Base-by-base conservation (phyloP, 805 yeast species). In the Debaryomyces castellii region DNA sequence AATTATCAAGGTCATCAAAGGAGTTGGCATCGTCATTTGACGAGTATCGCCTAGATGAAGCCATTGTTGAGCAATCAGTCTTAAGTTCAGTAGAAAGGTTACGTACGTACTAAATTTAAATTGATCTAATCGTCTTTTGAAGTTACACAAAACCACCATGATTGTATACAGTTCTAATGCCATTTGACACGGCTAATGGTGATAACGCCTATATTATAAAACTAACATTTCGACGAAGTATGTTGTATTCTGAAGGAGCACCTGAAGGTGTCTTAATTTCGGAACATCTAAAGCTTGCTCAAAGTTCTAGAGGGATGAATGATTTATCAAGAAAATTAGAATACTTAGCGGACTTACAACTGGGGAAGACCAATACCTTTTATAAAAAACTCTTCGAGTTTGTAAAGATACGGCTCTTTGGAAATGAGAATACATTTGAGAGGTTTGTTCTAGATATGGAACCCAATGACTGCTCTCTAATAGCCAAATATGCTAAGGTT, bases 1-100 rank as follows among this genome's bases (percentile, higher is more conserved):
- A 81, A 51, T 72, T 74, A 58, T 85, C 89, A 57, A 85, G 79
- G 51, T 79, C 77, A 53, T 85, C 89, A 54, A 83, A 74, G 10
- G 81, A 69, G 24, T 59, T 62, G 18, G 46, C 47, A 18, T 50
- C 50, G 28, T 39, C 47, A 24, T 36, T 32, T 12, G 47, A 44
- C 14, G 39, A 42, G 24, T 39, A 24, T 18, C 42, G 41, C 41
- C 50, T 35, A 18, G 55, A 40, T 40, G 47, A 37, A 23, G 45
- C 12, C 40, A 37, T 37, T 30, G 34, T 30, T 10, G 5, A 30
- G 6, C 34, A 14, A 30, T 30, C 14, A 4, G 33, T 30, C 34
- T 30, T 16, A 16, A 7, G 12, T 30, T 14, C 9, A 3, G 3
- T 30, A 30, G 18, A n/a, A 14, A 20, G 9, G 12, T 30, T 30